Evolutionary conservation across 2,329 filamentous ascomycete species (phyloP).

Genomic region (Colletotrichum paranaense): DNA sequence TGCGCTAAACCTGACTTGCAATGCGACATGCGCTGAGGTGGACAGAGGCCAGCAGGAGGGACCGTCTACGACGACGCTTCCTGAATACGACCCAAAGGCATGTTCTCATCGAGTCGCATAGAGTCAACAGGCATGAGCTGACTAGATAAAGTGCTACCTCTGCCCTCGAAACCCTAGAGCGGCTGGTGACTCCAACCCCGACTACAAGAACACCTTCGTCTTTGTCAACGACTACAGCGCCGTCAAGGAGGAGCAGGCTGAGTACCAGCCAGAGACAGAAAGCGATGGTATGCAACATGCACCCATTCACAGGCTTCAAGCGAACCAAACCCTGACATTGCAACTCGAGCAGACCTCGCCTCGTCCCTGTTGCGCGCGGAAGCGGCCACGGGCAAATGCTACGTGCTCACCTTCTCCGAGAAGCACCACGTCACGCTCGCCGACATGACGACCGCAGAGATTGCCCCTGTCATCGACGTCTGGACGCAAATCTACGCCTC

Average conservation of each 20-base stretch:
- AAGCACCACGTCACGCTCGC: constrained; percentile 92
- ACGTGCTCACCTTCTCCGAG: constrained; percentile 94
- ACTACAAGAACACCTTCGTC: constrained; percentile 88
- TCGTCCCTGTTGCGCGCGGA: constrained; percentile 84
- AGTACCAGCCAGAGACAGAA: constrained; percentile 67
- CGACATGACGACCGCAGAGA: constrained; percentile 82
- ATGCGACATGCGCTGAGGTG: constrained; percentile 15
- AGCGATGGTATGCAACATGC: constrained; percentile 45
- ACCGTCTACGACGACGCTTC: constrained; percentile 74
- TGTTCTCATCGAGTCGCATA: constrained; percentile 33
- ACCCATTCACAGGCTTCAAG: background rate
- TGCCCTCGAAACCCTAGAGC: constrained; percentile 93
- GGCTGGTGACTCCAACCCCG: constrained; percentile 85
- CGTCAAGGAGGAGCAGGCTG: constrained; percentile 91
- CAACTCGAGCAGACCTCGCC: constrained; percentile 68
- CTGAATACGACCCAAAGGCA: constrained; percentile 83
- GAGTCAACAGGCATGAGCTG: background rate
- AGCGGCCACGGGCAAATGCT: constrained; percentile 93
- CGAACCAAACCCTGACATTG: background rate
- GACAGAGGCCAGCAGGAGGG: constrained; percentile 81
- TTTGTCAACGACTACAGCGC: constrained; percentile 99
- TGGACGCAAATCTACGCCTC: constrained; percentile 92
- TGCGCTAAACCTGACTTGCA: background rate
- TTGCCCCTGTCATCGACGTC: constrained; percentile 84
- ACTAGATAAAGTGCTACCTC: constrained; percentile 80